Evolutionary conservation across 2,329 filamentous ascomycete genomes (phyloP).

Genomic region (Hypoxylon sp.): DNA sequence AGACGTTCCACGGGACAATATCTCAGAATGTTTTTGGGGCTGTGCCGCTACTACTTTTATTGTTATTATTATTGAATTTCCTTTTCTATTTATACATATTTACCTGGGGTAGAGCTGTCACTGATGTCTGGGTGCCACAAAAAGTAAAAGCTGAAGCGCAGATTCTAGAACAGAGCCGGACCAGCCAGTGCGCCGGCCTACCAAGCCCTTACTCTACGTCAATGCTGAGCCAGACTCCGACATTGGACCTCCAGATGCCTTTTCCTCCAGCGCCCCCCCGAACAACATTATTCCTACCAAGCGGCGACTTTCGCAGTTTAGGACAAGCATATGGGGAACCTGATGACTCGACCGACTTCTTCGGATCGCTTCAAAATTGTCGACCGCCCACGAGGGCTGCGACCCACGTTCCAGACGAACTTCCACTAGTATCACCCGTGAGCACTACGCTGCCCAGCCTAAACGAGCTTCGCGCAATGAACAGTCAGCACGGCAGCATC

Average conservation of each 20-base stretch:
- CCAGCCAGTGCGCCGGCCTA: neutral
- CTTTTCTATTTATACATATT: neutral
- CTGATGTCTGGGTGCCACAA: conserved; percentile 11
- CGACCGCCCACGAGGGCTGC: neutral
- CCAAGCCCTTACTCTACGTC: conserved; percentile 1
- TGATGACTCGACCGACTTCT: neutral
- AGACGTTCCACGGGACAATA: neutral
- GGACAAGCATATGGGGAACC: conserved; percentile 1
- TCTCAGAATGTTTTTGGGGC: neutral
- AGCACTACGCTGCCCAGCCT: neutral
- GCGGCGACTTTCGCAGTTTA: neutral
- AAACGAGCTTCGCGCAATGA: conserved; percentile 5
- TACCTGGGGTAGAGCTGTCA: neutral
- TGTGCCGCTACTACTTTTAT: neutral
- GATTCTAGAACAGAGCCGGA: conserved; percentile 4
- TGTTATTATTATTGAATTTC: neutral
- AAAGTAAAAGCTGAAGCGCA: conserved; percentile 7
- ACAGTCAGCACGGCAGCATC: neutral
- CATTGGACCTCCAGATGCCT: conserved; percentile 1
- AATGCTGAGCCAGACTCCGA: neutral
- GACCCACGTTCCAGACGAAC: neutral
- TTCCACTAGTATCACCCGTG: neutral
- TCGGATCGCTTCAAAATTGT: neutral
- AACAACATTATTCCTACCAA: conserved; percentile 2
- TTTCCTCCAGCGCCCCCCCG: neutral